Base-by-base conservation (phyloP, 176 grass and related monocot species). In the Oryza rufipogon region DNA sequence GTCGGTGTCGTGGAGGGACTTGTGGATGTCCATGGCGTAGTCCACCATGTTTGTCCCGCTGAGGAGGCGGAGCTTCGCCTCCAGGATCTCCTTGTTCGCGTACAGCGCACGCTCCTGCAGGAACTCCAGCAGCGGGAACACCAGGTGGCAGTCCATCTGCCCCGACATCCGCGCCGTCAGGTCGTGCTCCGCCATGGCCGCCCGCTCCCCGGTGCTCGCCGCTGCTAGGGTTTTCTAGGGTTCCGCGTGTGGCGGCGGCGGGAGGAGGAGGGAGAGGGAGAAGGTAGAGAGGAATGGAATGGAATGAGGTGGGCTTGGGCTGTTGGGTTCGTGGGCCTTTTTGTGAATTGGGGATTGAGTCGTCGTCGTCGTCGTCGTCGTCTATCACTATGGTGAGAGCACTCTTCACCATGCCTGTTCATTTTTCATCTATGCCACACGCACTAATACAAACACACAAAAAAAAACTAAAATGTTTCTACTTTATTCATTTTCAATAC, bases 1-100 rank as follows among this genome's bases (percentile, higher is more conserved):
- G 4, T 92, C 93, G 34, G 96, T 94, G 34, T 83, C 89, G 66
- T 95, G 87, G 45, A 95, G 96, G 17, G 93, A 90, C 88, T 92
- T 98, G 83, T 95, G 93, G 76, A 95, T 95, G 81, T 98, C 96
- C 93, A 98, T 95, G 77, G 96, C 93, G 73, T 98, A 95, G 73
- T 95, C 96, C 41, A 98, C 96, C 96, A 98, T 98, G 85, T 95
- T 98, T 34, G 96, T 95, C 76, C 94, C 90, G 85, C 87, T 83
- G 85, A 98, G 93, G 63, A 98, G 93, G 46, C 86, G 80, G 83
- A 98, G 93, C 87, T 98, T 98, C 36, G 86, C 93, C 87, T 92
- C 87, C 11, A 92, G 92, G 78, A 98, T 92, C 87, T 95, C 89
- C 3, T 83, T 77, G 70, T 94, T 85, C 30, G 78, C 81, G 87